A percentile compares a stretch with the other conserved stretches of the same genome.
Conservation (phyloP, 768 basidiomycete genomes). For the Boletus sensibilis region DNA sequence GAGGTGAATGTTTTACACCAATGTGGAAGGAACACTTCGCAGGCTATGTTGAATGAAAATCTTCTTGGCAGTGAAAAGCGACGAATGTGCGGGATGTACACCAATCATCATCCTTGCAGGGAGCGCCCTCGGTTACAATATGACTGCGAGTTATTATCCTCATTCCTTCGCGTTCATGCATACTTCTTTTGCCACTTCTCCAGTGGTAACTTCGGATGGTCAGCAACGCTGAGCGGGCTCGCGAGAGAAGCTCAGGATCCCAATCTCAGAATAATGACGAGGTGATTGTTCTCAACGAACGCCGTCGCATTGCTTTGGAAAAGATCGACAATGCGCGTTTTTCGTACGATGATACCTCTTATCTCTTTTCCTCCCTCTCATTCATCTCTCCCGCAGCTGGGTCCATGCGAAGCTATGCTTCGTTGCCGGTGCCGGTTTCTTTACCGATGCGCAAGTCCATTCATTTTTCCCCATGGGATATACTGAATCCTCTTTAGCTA, state of each 20-base stretch:
- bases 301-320: slow-evolving; percentile 71
- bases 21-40: neutral
- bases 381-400: slow-evolving; percentile 46
- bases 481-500: slow-evolving; percentile 39
- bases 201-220: slow-evolving; percentile 14
- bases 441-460: slow-evolving; percentile 71
- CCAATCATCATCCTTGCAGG: slow-evolving; percentile 16
- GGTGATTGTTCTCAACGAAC: slow-evolving; percentile 51
- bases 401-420: slow-evolving; percentile 77
- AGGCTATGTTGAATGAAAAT: neutral
- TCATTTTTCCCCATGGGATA: neutral
- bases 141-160: slow-evolving; percentile 6
- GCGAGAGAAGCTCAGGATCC: neutral
- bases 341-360: slow-evolving; percentile 48
- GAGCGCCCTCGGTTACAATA: slow-evolving; percentile 5
- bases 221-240: neutral
- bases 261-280: neutral
- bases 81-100: slow-evolving; percentile 21
- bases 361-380: neutral
- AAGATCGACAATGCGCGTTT: slow-evolving; percentile 86
- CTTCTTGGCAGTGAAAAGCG: slow-evolving; percentile 6
- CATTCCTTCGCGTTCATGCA: neutral
- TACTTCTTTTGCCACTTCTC: neutral
- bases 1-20: neutral
- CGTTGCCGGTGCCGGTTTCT: slow-evolving; percentile 79